Percentiles rank a stretch among this genome's conserved stretches.
phyloP scores from a whole-genome alignment of 1,139 yeast species.

The Yamadazyma dendronema region DNA sequence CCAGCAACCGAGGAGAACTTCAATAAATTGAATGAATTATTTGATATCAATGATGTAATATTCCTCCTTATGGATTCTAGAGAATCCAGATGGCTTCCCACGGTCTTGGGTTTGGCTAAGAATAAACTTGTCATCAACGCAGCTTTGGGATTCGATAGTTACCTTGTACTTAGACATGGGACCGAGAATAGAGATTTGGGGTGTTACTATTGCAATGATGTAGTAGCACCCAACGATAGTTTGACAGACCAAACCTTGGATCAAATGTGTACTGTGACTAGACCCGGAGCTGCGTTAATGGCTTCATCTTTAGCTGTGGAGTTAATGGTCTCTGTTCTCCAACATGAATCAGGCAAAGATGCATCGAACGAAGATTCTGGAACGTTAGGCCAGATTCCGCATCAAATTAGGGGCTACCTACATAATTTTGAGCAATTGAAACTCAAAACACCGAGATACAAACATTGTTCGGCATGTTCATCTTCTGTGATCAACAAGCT shows the following conservation, averaged over 20 bases:
- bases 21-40: conserved; percentile 49
- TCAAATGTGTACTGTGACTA: conserved; percentile 97
- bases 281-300: conserved; percentile 91
- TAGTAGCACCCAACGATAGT: conserved; percentile 90
- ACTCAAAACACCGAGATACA: conserved; percentile 68
- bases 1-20: conserved; percentile 47
- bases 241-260: conserved; percentile 82
- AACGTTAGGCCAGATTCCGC: conserved; percentile 74
- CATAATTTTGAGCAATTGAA: conserved; percentile 62
- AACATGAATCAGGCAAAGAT: conserved; percentile 49
- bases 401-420: conserved; percentile 85
- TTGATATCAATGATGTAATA: conserved; percentile 68
- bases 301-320: conserved; percentile 91
- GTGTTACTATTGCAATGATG: conserved; percentile 94
- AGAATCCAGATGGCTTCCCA: conserved; percentile 95
- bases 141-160: conserved; percentile 93
- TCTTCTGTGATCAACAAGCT: conserved; percentile 50
- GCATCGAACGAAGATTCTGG: conserved; percentile 42
- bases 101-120: conserved; percentile 67
- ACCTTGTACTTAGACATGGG: conserved; percentile 92
- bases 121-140: conserved; percentile 81
- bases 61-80: conserved; percentile 89
- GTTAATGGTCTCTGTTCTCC: conserved; percentile 69
- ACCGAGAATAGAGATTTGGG: conserved; percentile 55
- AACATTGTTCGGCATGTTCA: conserved; percentile 86